Conservation (phyloP, 2,329 filamentous ascomycete species). For the Nemania bipapillata region DNA sequence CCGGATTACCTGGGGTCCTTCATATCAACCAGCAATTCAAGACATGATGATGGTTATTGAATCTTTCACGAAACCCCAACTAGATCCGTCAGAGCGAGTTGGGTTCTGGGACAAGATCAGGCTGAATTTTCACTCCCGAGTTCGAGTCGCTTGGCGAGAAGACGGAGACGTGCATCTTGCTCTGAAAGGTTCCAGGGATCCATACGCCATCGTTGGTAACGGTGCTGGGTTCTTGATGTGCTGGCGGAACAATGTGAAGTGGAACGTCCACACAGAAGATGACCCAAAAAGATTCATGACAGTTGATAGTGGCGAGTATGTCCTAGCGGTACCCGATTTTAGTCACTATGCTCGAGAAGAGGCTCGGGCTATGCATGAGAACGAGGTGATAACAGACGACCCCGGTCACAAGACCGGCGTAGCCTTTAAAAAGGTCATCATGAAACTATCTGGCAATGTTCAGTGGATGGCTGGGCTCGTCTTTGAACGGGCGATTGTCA, state of each 20-base stretch:
- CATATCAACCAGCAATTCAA: slow-evolving; percentile 96
- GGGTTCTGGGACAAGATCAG: slow-evolving; percentile 99
- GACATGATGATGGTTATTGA: slow-evolving; percentile 99
- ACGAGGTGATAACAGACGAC: slow-evolving; percentile 69
- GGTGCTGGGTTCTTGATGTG: slow-evolving; percentile 98
- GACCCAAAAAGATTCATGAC: slow-evolving; percentile 95
- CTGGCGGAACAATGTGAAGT: slow-evolving; percentile 93
- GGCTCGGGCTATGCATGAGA: slow-evolving; percentile 61
- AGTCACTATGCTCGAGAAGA: slow-evolving; percentile 83
- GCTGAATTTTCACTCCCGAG: slow-evolving; percentile 89
- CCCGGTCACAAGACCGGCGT: slow-evolving; percentile 77
- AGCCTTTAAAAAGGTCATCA: slow-evolving; percentile 97
- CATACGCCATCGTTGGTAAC: slow-evolving; percentile 90
- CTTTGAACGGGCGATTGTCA: slow-evolving; percentile 84
- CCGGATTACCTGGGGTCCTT: slow-evolving; percentile 94
- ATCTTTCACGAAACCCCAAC: slow-evolving; percentile 93
- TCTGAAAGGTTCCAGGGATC: slow-evolving; percentile 90
- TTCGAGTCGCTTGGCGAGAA: slow-evolving; percentile 90
- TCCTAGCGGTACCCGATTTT: slow-evolving; percentile 93
- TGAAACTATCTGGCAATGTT: slow-evolving; percentile 97
- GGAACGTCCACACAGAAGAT: slow-evolving; percentile 83
- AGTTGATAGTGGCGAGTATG: slow-evolving; percentile 93
- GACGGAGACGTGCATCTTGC: slow-evolving; percentile 95
- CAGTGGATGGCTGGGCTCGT: slow-evolving; percentile 91
- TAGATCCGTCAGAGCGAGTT: slow-evolving; percentile 91